These are phyloP conservation scores for Aspergillus saccharolyticus DNA, from an alignment of 495 filamentous ascomycete species.

Conservation along the genomic window DNA sequence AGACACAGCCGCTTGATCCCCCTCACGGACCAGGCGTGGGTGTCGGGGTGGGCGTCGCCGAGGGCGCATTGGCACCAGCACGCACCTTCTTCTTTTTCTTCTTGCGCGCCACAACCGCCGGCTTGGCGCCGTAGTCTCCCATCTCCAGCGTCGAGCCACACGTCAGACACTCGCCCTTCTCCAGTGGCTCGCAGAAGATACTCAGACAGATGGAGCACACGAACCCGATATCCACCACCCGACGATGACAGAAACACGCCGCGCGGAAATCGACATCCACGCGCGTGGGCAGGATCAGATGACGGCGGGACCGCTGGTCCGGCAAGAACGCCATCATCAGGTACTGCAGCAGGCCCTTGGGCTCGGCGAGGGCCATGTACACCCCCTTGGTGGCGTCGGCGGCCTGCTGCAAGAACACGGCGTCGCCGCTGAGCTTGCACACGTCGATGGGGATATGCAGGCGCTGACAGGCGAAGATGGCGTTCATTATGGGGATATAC, in stretches of 20 bases:
- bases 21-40: slow-evolving; percentile 39
- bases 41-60: slow-evolving; percentile 41
- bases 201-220: slow-evolving; percentile 95
- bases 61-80: slow-evolving; percentile 33
- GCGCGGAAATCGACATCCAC: slow-evolving; percentile 91
- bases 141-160: slow-evolving; percentile 80
- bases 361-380: slow-evolving; percentile 67
- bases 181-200: slow-evolving; percentile 66
- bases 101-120: slow-evolving; percentile 64
- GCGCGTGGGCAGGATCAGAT: slow-evolving; percentile 71
- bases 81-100: slow-evolving; percentile 66
- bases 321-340: slow-evolving; percentile 93
- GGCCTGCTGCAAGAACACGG: slow-evolving; percentile 93
- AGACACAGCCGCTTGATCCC: neutral
- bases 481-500: slow-evolving; percentile 98
- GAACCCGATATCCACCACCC: slow-evolving; percentile 85
- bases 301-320: slow-evolving; percentile 59
- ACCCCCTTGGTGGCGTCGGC: slow-evolving; percentile 84
- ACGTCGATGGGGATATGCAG: slow-evolving; percentile 85
- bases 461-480: slow-evolving; percentile 87
- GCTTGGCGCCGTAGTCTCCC: slow-evolving; percentile 66
- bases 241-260: slow-evolving; percentile 93
- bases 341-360: slow-evolving; percentile 74
- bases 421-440: slow-evolving; percentile 74
- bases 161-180: slow-evolving; percentile 74